Base-by-base conservation (phyloP, 495 filamentous ascomycete genomes). In the Neurospora sp. region DNA sequence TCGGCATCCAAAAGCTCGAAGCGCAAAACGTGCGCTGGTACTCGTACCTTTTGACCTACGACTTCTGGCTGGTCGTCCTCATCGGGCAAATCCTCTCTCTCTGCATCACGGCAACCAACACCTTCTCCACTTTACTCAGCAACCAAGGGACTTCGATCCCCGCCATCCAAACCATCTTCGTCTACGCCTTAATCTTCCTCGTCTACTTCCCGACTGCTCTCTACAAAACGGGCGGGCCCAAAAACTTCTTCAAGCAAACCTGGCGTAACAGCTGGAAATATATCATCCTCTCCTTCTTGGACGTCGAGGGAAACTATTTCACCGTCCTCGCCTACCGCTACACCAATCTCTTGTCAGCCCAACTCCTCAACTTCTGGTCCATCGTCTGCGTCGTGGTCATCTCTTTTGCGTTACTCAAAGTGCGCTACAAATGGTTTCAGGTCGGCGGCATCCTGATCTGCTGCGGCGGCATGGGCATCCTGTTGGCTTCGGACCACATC, bases 321-420 rank as follows among this genome's bases (percentile, higher is more conserved):
- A 91, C 92, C 74, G 96, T 99, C 66, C 88, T 98, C 35, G 96
- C 94, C 46, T 98, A 97, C 85, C 87, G 92, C 38, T 96, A 97
- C 82, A 96, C 94, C 69, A 96, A 90, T 78, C 91, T 94, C 80
- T 88, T 96, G 40, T 96, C 92, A 70, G 94, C 93, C 10, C 94
- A 98, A 83, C 87, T 99, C 40, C 94, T 99, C 82, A 97, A 97
- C 86, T 98, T 99, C 87, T 99, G 96, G 95, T 91, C 94, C 75
- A 99, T 99, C 74, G 93, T 95, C 22, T 89, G 96, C 72, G 96
- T 99, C 38, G 94, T 98, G 37, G 79, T 91, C 73, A 82, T 98
- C 76, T 97, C 94, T 10, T 92, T 94, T 82, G 68, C 90, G 61
- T 85, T 97, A 78, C 88, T 99, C 35, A 85, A 84, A 42, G 96